Evolutionary conservation across 1,284 basidiomycete genomes (phyloP), one percentile per base, ranked within the genome.

Genomic region (Apiotrichum brassicae): DNA sequence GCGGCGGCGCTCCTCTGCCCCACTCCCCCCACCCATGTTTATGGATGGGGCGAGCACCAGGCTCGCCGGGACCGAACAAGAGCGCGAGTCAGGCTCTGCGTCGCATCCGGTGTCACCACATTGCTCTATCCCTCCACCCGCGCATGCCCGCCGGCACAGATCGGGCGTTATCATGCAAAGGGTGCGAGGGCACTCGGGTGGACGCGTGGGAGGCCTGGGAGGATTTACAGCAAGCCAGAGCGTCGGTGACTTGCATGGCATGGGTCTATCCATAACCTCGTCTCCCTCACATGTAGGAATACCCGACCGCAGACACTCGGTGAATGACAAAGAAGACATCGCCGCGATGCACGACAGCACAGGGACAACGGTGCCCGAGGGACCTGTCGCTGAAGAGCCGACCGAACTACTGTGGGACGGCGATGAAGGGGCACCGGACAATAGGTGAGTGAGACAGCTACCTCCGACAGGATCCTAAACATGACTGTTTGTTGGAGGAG

Each of bases 191-290:
- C 43, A 58, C 14, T 65, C 65, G 8, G 53, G 53, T 22, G 67
- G 64, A 4, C 45, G 50, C 16, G 35, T 44, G 14, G 23, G 26
- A 12, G 51, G 43, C 18, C 54, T 63, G 20, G 22, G 43, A 6
- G n/a, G n/a, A n/a, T n/a, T n/a, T n/a, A n/a, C n/a, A n/a, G 54
- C 54, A 30, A 69, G 63, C 51, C 67, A 63, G 46, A 66, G 63
- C 49, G 65, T 55, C 37, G 66, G 65, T 3, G 69, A 71, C 55
- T 41, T 71, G 22, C 37, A 33, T 3, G 28, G n/a, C 22, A 34
- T 41, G 28, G 48, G 52, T 13, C 32, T 54, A 9, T n/a, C 38
- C 25, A 54, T 54, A 48, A 54, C 44, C 28, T 30, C 47, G 30
- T 22, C 49, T 5, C 23, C 38, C 13, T 18, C 8, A 8, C n/a